Base-by-base conservation (phyloP, 345 rosid genomes). In the Turnera subulata region DNA sequence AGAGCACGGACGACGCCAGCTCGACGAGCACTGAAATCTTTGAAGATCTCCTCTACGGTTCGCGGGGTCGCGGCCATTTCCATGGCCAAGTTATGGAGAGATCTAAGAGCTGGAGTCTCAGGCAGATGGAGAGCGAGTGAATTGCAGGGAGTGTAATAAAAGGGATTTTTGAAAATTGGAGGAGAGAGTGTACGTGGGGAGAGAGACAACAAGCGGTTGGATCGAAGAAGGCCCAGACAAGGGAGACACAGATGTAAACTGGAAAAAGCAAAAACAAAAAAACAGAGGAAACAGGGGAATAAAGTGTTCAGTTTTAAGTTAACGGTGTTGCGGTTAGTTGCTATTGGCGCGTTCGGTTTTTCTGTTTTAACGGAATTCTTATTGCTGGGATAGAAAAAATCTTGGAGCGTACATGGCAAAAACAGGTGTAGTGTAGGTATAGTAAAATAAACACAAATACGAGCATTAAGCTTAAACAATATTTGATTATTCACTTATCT, bases 21-120 rank as follows among this genome's bases (percentile, higher is more conserved):
- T 44, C 66, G 43, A 42, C 66, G 40, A 52, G 66, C 66, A 62
- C 59, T 62, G 51, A 26, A 62, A 53, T 62, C 66, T 45, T 53
- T 33, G 59, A 52, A 62, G 66, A 62, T 53, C 66, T 62, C 66
- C 21, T 62, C 66, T 1, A 62, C 66, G n/a, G 66, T 62, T 11
- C 66, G 66, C 0, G 53, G 59, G 47, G 50, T 62, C 24, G 66
- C 43, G 43, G 66, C 58, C 66, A 53, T 62, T 53, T 62, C 66
- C 66, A 62, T 62, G 37, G 58, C 50, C 66, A 43, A 33, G 18
- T 52, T 25, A 22, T n/a, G 16, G 13, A 52, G 33, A 52, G 55
- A 52, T 52, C 55, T 26, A 52, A 32, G n/a, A 47, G 25, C 12
- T 29, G 20, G 18, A n/a, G 19, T 17, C 9, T 26, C 33, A 32